Conservation (phyloP, 2,329 filamentous ascomycete species). For the Phoma sp. region DNA sequence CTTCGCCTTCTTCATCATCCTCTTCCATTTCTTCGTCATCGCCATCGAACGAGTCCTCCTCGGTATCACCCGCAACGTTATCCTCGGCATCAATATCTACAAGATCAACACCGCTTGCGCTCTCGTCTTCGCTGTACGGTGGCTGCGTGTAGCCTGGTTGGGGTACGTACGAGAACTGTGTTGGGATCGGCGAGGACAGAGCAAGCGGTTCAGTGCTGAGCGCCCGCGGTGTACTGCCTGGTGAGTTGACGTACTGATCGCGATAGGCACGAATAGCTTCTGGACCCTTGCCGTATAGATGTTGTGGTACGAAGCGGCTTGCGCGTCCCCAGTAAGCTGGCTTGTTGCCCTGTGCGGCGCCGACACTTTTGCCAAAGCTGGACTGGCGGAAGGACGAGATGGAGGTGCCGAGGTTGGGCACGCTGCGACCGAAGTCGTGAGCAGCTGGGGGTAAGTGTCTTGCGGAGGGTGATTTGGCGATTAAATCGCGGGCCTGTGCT, state of each 20-base stretch:
- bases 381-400: conserved; percentile 21
- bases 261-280: conserved; percentile 41
- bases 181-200: conserved; percentile 33
- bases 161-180: conserved; percentile 27
- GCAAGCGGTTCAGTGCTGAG: conserved; percentile 28
- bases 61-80: conserved; percentile 18
- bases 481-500: conserved; percentile 23
- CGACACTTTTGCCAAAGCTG: conserved; percentile 18
- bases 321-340: conserved; percentile 42
- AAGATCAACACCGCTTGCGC: conserved; percentile 16
- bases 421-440: conserved; percentile 37
- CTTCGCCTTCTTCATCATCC: conserved; percentile 13
- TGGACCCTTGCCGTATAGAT: conserved; percentile 44
- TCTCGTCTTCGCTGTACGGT: conserved; percentile 20
- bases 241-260: conserved; percentile 26
- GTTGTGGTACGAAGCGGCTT: conserved; percentile 44
- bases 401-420: conserved; percentile 28
- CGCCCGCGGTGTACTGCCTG: conserved; percentile 16
- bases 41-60: conserved; percentile 14
- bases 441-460: conserved; percentile 16
- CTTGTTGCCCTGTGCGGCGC: conserved; percentile 16
- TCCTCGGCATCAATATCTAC: conserved; percentile 14
- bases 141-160: conserved; percentile 14
- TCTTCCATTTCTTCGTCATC: conserved; percentile 21
- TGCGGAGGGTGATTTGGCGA: conserved; percentile 14